These are phyloP conservation scores for Diversispora epigaea DNA, from an alignment of 192 early-diverging fungal genomes.

Conservation along the genomic window DNA sequence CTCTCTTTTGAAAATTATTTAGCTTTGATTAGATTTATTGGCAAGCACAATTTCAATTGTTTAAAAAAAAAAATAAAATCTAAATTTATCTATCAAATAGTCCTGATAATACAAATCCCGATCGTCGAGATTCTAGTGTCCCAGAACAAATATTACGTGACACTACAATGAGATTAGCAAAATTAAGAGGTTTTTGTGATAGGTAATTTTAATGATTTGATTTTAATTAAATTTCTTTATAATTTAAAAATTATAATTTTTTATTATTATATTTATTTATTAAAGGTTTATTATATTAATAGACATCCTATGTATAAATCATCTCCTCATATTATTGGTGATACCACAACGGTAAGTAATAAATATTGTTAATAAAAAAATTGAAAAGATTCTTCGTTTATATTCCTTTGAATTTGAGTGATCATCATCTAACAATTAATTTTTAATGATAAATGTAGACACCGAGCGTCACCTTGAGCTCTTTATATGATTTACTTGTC, in stretches of 20 bases:
- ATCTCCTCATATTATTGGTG: background rate
- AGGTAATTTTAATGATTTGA: background rate
- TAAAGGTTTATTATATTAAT: background rate
- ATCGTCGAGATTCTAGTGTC: constrained; percentile 17
- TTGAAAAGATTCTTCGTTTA: no score
- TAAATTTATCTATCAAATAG: background rate
- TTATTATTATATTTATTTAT: no score
- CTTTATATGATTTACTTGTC: constrained; percentile 20
- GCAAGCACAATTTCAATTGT: no score
- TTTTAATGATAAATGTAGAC: background rate
- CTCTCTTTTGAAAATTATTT: no score
- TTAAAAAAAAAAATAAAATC: no score
- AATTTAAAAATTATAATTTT: no score
- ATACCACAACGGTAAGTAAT: background rate
- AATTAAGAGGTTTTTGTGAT: constrained; percentile 18
- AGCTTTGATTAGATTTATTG: no score
- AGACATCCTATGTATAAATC: background rate
- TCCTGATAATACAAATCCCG: constrained; percentile 2
- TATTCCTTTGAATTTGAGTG: no score
- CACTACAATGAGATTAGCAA: background rate
- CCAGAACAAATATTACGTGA: background rate
- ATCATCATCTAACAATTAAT: background rate
- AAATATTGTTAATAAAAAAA: no score
- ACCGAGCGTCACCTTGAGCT: background rate
- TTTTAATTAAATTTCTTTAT: background rate